These are phyloP conservation scores for Lindgomyces ingoldianus DNA, from an alignment of 495 filamentous ascomycete genomes.

Conservation along the genomic window DNA sequence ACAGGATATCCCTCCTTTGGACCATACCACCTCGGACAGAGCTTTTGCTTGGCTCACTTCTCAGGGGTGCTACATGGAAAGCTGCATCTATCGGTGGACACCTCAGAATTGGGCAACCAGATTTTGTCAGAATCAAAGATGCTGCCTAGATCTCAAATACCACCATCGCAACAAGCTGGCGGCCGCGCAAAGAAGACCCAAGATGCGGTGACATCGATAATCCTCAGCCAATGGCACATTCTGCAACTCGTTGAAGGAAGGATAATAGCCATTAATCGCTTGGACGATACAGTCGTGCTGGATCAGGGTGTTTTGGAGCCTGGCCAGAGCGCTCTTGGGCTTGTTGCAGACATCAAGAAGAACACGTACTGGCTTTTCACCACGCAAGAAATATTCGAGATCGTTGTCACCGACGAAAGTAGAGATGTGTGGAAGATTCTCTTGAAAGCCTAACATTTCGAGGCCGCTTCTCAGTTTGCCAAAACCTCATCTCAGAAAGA, in stretches of 20 bases:
- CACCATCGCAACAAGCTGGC: slow-evolving; percentile 62
- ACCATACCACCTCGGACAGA: slow-evolving; percentile 58
- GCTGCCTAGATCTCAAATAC: slow-evolving; percentile 69
- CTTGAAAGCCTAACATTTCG: slow-evolving; percentile 79
- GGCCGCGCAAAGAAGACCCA: slow-evolving; percentile 64
- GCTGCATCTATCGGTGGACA: slow-evolving; percentile 52
- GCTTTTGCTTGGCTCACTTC: slow-evolving; percentile 88
- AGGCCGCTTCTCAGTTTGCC: slow-evolving; percentile 81
- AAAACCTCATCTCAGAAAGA: slow-evolving; percentile 73
- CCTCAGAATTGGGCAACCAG: slow-evolving; percentile 60
- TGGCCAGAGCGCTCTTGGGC: slow-evolving; percentile 72
- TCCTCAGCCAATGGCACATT: slow-evolving; percentile 90
- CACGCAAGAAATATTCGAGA: slow-evolving; percentile 83
- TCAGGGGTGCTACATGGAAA: slow-evolving; percentile 81
- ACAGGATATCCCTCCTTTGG: slow-evolving; percentile 50
- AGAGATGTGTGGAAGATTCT: slow-evolving; percentile 93
- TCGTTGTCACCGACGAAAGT: slow-evolving; percentile 85
- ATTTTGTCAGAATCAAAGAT: slow-evolving; percentile 72
- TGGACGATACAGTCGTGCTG: slow-evolving; percentile 81
- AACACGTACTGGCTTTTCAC: slow-evolving; percentile 99
- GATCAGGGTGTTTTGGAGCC: slow-evolving; percentile 83
- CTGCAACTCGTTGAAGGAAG: slow-evolving; percentile 79
- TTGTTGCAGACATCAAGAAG: slow-evolving; percentile 85
- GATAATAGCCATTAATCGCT: slow-evolving; percentile 78
- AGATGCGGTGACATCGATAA: slow-evolving; percentile 75